Conservation (phyloP, 805 yeast species). For the Candida stauntonica region DNA sequence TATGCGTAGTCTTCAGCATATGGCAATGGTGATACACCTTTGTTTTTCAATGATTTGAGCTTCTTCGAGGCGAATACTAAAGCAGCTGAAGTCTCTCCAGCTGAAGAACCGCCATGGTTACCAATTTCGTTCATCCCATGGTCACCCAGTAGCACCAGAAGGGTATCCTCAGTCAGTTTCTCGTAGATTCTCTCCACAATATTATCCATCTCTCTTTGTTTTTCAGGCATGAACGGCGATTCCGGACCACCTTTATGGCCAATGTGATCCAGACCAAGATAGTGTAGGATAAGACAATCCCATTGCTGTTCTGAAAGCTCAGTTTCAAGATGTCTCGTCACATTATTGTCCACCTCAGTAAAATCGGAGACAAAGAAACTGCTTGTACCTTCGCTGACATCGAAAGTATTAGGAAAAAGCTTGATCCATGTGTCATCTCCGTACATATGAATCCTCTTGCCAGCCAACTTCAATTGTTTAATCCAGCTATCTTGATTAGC, state of each 20-base stretch:
- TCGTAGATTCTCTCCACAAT: conserved; percentile 52
- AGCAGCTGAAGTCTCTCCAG: conserved; percentile 89
- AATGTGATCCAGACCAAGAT: conserved; percentile 92
- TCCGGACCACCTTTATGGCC: conserved; percentile 96
- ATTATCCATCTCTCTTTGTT: conserved; percentile 82
- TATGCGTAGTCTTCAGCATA: conserved; percentile 45
- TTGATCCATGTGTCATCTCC: conserved; percentile 99
- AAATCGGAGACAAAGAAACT: conserved; percentile 95
- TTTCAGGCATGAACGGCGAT: conserved; percentile 73
- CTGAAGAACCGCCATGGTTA: conserved; percentile 94
- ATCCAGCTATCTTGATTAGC: conserved; percentile 85
- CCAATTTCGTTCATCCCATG: conserved; percentile 97
- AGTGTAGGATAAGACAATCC: conserved; percentile 88
- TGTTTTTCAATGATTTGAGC: conserved; percentile 32
- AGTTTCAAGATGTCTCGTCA: conserved; percentile 74
- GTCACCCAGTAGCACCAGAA: conserved; percentile 81
- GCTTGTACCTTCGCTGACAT: conserved; percentile 75
- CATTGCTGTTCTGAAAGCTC: conserved; percentile 54
- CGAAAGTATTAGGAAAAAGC: conserved; percentile 71
- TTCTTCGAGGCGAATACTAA: conserved; percentile 63
- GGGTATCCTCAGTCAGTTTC: conserved; percentile 43
- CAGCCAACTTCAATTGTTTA: conserved; percentile 46
- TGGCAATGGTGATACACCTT: conserved; percentile 20
- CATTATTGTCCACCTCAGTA: conserved; percentile 89
- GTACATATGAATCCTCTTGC: conserved; percentile 62